A percentile compares a stretch with the other conserved stretches of the same genome.
phyloP scores from a whole-genome alignment of 306 rosid genomes.

The Clitoria ternatea region DNA sequence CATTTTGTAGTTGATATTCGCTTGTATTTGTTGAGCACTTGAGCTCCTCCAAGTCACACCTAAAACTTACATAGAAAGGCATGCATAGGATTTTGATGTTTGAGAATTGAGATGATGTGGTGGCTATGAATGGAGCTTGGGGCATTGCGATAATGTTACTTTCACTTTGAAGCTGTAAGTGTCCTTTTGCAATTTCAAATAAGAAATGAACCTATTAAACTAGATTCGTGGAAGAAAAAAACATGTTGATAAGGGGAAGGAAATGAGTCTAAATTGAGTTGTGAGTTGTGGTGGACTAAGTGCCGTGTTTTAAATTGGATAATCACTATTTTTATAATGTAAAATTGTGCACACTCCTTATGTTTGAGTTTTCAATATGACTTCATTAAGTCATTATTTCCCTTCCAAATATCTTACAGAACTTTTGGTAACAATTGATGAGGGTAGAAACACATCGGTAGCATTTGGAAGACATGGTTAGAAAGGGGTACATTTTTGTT shows the following conservation, averaged over 20 bases:
- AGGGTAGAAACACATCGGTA: no score
- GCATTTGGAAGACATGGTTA: no score
- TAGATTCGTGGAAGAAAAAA: neutral
- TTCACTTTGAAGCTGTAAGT: neutral
- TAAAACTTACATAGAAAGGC: neutral
- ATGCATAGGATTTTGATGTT: neutral
- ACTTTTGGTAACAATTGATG: no score
- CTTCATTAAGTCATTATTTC: neutral
- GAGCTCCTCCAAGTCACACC: neutral
- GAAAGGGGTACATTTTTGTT: no score
- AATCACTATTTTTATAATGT: neutral
- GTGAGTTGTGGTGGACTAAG: neutral
- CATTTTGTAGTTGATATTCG: constrained; percentile 12
- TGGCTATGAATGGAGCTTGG: no score
- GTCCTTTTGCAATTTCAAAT: neutral
- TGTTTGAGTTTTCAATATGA: neutral
- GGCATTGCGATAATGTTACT: neutral
- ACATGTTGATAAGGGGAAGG: neutral
- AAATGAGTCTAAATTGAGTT: neutral
- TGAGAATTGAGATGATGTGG: neutral
- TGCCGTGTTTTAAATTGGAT: neutral
- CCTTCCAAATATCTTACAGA: neutral
- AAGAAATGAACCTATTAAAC: neutral
- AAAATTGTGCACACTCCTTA: neutral
- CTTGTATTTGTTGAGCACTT: neutral